Evolutionary conservation across 129 eudicot genomes (phyloP), one percentile per base, ranked within the genome.

Genomic region (Pulicaria dysenterica): DNA sequence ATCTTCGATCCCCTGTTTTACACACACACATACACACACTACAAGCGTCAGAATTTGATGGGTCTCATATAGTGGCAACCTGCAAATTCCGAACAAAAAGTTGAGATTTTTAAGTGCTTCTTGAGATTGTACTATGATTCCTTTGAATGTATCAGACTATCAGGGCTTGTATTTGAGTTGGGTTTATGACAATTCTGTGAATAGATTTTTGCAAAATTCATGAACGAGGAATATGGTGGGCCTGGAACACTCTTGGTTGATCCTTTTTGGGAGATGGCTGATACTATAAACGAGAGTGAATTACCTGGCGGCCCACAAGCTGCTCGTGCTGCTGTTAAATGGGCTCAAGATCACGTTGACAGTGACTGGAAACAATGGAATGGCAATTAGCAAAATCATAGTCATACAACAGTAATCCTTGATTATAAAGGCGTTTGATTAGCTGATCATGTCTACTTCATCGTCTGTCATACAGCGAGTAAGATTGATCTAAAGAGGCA

Each of bases 271-370:
- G 98, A 90, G 67, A 90, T 94, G 98, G 98, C 97, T 24, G 89
- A 90, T 77, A 81, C 96, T 58, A 58, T 94, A 55, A 85, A 84
- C 64, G 96, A 90, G 61, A 78, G 85, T 41, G 97, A 88, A 50
- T 82, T 94, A 61, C 97, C 98, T 10, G 97, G 98, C 42, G 98
- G 95, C 50, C 97, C 97, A 7, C 90, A 88, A 68, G 96, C 95
- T 37, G 96, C 98, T 38, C 90, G 96, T 12, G 85, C 87, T 8
- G 98, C 95, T 0, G 86, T 93, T 67, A 82, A 81, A 73, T 93
- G 98, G 98, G 96, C 96, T 3, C 97, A 88, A 83, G 80, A 72
- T 12, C 86, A 82, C 47, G 88, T 95, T 5, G 99, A 95, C 72
- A 88, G 79, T 54, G 97, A 95, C 69, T 95, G 97, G 97, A 85